Base-by-base conservation (phyloP, 192 early-diverging fungal species). In the Geranomyces variabilis region DNA sequence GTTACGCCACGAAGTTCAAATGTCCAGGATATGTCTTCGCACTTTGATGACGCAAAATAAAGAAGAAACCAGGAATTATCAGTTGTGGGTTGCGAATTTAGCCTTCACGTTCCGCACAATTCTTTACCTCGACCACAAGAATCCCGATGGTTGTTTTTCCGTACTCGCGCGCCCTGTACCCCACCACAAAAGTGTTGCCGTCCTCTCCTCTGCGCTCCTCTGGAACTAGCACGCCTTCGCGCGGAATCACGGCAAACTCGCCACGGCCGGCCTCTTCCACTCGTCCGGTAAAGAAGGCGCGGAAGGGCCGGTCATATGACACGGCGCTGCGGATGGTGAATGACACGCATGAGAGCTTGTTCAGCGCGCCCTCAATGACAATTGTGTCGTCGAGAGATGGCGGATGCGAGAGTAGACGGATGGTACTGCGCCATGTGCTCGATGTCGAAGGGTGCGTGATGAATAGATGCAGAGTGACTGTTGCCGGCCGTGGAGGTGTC, bases 361-460 rank as follows among this genome's bases (percentile, higher is more conserved):
- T 80, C 70, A 79, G 70, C 3, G 69, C 44, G 14, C 84, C 84
- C 57, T 86, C 81, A 67, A 86, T 82, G 17, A 75, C 55, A 34
- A 86, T 86, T 0, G 74, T 74, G 56, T 86, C 84, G 73, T 86
- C 84, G 4, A 84, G 64, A 10, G 74, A 49, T 24, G 82, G 80
- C 8, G 74, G 73, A 22, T 69, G 77, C 4, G 80, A 67, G 9
- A 73, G 47, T 13, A 86, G 55, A 7, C 71, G 64, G 24, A 84
- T 47, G 21, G 81, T 81, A 44, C 73, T 76, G 21, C 70, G 47
- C 80, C 80, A 86, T 9, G 65, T 31, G 14, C 66, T 58, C 7
- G 73, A 73, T 15, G 74, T 75, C 15, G 64, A 28, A 19, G 59
- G 70, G 59, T 82, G 73, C 22, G 71, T 75, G 30, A 86, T 61